Conservation (phyloP, 2,329 filamentous ascomycete species). For the Clonostachys rhizophaga region DNA sequence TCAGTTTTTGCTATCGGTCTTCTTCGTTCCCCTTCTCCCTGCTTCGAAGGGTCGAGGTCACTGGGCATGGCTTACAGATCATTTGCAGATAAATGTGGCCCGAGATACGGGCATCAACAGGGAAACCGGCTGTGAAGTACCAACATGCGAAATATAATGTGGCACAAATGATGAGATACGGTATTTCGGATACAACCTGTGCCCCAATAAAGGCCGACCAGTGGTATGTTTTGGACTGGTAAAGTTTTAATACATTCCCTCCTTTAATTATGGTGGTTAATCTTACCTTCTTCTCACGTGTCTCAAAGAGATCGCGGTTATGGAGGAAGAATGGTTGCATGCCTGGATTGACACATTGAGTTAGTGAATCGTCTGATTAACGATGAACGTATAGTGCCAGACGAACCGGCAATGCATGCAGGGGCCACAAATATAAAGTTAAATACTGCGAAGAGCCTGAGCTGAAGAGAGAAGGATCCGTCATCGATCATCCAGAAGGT, state of each 20-base stretch:
- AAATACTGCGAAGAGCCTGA: constrained; percentile 41
- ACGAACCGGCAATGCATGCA: constrained; percentile 17
- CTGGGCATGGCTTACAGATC: constrained; percentile 29
- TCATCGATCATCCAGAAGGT: constrained; percentile 42
- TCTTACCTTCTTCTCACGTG: constrained; percentile 46
- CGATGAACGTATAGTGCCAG: constrained; percentile 19
- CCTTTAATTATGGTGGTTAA: background rate
- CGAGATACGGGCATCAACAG: constrained; percentile 33
- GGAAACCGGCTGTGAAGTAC: constrained; percentile 54
- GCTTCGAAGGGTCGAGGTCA: background rate
- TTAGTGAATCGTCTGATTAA: no score
- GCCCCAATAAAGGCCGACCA: constrained; percentile 56
- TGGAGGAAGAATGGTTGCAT: constrained; percentile 55
- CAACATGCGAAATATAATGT: constrained; percentile 47
- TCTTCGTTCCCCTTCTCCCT: background rate
- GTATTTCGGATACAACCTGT: constrained; percentile 40
- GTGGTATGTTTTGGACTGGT: constrained; percentile 49
- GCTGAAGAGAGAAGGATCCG: constrained; percentile 29
- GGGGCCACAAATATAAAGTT: constrained; percentile 35
- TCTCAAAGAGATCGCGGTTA: constrained; percentile 52
- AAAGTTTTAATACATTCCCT: background rate
- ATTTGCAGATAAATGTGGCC: constrained; percentile 40
- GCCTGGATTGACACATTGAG: constrained; percentile 33
- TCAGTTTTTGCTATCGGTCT: background rate
- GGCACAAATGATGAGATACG: constrained; percentile 36